Percentiles rank a stretch among this genome's conserved stretches.
Conservation (phyloP, 495 filamentous ascomycete genomes). For the Poronia punctata region DNA sequence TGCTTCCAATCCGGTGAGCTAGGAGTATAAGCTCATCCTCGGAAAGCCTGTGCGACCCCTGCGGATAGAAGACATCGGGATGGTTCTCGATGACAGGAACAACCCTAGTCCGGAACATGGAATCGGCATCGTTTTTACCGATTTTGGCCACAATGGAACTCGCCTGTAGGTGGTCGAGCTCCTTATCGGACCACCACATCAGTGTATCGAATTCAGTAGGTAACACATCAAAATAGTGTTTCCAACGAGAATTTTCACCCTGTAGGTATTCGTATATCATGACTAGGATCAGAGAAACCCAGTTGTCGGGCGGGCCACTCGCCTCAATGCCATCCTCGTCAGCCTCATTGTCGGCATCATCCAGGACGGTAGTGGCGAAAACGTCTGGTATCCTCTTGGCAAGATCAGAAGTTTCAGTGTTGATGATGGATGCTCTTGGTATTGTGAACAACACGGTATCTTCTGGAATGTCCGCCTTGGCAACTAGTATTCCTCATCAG, state of each 20-base stretch:
- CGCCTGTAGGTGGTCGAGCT: conserved; percentile 68
- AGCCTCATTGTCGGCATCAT: conserved; percentile 19
- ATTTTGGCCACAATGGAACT: conserved; percentile 73
- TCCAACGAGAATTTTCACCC: conserved; percentile 60
- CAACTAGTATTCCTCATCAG: conserved; percentile 24
- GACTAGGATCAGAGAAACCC: conserved; percentile 59
- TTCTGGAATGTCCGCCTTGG: conserved; percentile 35
- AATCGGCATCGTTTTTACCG: conserved; percentile 64
- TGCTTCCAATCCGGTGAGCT: conserved; percentile 72
- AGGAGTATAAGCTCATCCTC: conserved; percentile 51
- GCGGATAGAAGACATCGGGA: conserved; percentile 42
- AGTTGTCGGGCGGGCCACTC: conserved; percentile 31
- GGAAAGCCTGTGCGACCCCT: conserved; percentile 30
- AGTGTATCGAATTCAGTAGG: conserved; percentile 75
- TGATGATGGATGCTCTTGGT: conserved; percentile 38
- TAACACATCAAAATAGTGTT: conserved; percentile 73
- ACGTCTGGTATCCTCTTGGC: conserved; percentile 27
- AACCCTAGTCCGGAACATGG: conserved; percentile 56
- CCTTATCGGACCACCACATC: conserved; percentile 78
- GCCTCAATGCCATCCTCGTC: conserved; percentile 23
- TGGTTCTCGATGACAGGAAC: conserved; percentile 47
- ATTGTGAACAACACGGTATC: conserved; percentile 43
- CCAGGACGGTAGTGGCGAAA: conserved; percentile 28
- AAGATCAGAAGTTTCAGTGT: conserved; percentile 34
- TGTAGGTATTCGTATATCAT: conserved; percentile 71